Evolutionary conservation across 23 red algal genomes (phyloP), one percentile per base, ranked within the genome.

Genomic region (Gracilaria caudata): DNA sequence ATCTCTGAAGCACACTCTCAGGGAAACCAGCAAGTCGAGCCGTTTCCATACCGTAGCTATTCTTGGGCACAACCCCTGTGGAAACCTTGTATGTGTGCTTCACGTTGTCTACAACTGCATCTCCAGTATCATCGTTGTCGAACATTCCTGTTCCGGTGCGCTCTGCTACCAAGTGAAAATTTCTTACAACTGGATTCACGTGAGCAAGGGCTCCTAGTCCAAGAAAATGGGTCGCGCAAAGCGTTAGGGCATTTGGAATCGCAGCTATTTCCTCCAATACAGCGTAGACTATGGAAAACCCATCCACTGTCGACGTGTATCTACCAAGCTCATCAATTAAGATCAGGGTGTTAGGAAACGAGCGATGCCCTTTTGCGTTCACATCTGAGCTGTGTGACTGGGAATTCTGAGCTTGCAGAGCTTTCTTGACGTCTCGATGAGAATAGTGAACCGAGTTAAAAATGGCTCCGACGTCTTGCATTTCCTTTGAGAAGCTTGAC

Each of bases 271-370:
- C 79, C 60, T 98, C 95, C 19, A 82, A 51, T 9, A 94, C 55
- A 24, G 95, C 83, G 58, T 87, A 98, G 11, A 91, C 78, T 11
- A 98, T 88, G 2, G 95, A 78, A 63, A 93, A 90, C 35, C 95
- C 95, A 59, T 98, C 95, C 14, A 94, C 28, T 12, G 95, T 86
- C 23, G 85, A 86, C 9, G 95, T 98, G 25, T 91, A 85, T 47
- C 95, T 59, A 39, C 91, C 95, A 0, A 98, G 65, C 60, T 98
- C 95, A 63, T 98, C 95, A 63, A 98, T 79, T 25, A 98, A 19
- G 19, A 98, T 80, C 37, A 98, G 51, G 30, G 76, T 84, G 12
- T 40, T 86, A 14, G 78, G 74, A 17, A 60, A 64, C 14, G 79
- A 23, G 3, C 20, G 38, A 44, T 23, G n/a, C 23, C 37, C 45